Percentiles rank a stretch among this genome's conserved stretches.
These are phyloP conservation scores for Cryomyces antarcticus DNA, from an alignment of 495 filamentous ascomycete species.

Conservation along the genomic window DNA sequence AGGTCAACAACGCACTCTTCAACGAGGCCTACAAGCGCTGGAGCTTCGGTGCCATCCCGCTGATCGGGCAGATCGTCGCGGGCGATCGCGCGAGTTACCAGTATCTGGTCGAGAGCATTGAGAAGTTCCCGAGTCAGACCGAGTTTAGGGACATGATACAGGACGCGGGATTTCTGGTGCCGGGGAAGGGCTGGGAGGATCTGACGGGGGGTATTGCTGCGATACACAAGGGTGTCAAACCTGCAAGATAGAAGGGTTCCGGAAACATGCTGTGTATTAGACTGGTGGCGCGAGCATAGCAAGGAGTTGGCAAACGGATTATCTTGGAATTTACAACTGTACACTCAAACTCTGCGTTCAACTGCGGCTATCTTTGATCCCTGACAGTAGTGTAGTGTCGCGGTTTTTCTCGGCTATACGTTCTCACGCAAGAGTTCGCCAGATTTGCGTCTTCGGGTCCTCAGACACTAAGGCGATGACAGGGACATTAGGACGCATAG, in stretches of 20 bases:
- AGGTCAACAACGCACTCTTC: slow-evolving; percentile 49
- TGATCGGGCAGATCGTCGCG: slow-evolving; percentile 90
- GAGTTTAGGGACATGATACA: slow-evolving; percentile 75
- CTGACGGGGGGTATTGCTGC: slow-evolving; percentile 81
- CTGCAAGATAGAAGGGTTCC: slow-evolving; percentile 9
- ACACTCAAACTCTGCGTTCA: too few relatives aligned
- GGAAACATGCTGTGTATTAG: too few relatives aligned
- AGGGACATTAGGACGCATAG: too few relatives aligned
- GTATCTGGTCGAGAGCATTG: slow-evolving; percentile 96
- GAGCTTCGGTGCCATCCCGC: slow-evolving; percentile 82
- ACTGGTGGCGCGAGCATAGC: too few relatives aligned
- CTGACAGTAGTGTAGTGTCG: too few relatives aligned
- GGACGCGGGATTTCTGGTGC: slow-evolving; percentile 71
- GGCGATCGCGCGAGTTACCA: slow-evolving; percentile 92
- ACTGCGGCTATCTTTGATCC: too few relatives aligned
- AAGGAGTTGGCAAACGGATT: too few relatives aligned
- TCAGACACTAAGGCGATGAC: too few relatives aligned
- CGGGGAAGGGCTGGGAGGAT: slow-evolving; percentile 66
- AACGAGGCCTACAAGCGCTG: slow-evolving; percentile 86
- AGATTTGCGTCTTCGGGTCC: too few relatives aligned
- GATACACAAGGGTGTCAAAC: slow-evolving; percentile 93
- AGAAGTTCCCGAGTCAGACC: slow-evolving; percentile 69
- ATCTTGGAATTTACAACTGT: too few relatives aligned
- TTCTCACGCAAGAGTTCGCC: too few relatives aligned
- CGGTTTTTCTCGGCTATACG: too few relatives aligned